These are phyloP conservation scores for Mortierella sp. DNA, from an alignment of 371 early-diverging fungal genomes.

Conservation along the genomic window DNA sequence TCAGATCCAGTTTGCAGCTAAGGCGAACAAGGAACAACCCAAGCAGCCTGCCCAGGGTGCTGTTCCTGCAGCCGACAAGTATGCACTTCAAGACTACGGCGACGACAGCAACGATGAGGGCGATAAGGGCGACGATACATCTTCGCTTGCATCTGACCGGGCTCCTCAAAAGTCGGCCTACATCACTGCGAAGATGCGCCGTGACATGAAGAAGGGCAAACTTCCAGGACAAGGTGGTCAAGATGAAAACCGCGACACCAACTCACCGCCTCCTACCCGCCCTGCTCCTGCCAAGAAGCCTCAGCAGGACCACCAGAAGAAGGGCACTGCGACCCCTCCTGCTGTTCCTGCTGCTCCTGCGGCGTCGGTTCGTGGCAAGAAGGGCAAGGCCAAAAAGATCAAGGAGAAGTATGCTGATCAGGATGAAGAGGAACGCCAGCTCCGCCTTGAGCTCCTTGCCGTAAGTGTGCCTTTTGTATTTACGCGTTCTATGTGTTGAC, in stretches of 20 bases:
- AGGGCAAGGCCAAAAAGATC: slow-evolving; percentile 90
- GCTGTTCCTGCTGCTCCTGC: slow-evolving; percentile 38
- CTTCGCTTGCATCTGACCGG: slow-evolving; percentile 35
- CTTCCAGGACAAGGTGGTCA: slow-evolving; percentile 16
- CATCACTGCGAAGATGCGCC: slow-evolving; percentile 53
- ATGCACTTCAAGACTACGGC: slow-evolving; percentile 79
- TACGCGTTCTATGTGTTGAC: no score
- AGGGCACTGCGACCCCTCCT: slow-evolving; percentile 26
- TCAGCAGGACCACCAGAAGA: slow-evolving; percentile 27
- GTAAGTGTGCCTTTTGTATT: slow-evolving; percentile 55
- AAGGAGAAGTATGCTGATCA: slow-evolving; percentile 95
- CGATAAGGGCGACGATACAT: slow-evolving; percentile 38
- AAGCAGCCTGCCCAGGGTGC: slow-evolving; percentile 2
- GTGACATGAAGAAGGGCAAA: slow-evolving; percentile 50
- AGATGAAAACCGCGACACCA: neutral
- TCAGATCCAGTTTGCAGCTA: slow-evolving; percentile 59
- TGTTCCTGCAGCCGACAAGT: slow-evolving; percentile 66
- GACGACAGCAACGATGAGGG: slow-evolving; percentile 68
- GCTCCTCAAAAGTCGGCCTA: slow-evolving; percentile 39
- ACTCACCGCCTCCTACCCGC: neutral
- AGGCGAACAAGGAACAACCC: slow-evolving; percentile 17
- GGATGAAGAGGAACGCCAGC: slow-evolving; percentile 91
- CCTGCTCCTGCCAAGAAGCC: slow-evolving; percentile 18
- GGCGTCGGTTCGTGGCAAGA: slow-evolving; percentile 81
- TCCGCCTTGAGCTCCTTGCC: slow-evolving; percentile 87